Evolutionary conservation across 2,329 filamentous ascomycete species (phyloP), one percentile per base, ranked within the genome.

Genomic region (Penicillium sp.): DNA sequence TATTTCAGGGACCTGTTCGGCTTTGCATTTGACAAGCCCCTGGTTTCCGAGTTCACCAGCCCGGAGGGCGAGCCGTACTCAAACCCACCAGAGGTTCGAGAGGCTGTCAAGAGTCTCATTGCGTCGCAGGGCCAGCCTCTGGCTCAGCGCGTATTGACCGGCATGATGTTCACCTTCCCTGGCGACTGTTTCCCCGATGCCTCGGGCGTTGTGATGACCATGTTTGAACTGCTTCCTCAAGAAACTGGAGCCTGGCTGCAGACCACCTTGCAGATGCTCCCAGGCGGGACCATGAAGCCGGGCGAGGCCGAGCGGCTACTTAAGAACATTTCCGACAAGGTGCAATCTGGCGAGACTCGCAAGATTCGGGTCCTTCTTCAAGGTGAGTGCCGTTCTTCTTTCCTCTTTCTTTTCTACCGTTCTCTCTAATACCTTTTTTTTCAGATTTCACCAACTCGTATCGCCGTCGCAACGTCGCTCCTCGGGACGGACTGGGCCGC

Each of bases 131-230:
- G 94, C 34, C 86, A 90, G 65, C 77, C 85, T 51, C 79, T 99
- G 26, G 86, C 94, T 7, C 93, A 96, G 73, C 88, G 92, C 58
- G 86, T 95, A 52, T 81, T 99, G 76, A 94, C 92, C 1, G 94
- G 94, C 54, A 95, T 99, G 92, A 97, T 99, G 93, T 96, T 96
- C 70, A 95, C 88, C 0, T 99, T 99, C 75, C 95, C 94, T 0
- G 85, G 89, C 41, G 94, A 97, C 71, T 96, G 92, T 74, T 95
- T 97, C 67, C 87, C 92, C 0, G 94, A 99, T 68, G 92, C 91
- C 15, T 96, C 90, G 45, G 92, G 91, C 4, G 90, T 96, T n/a
- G 76, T 99, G 47, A 84, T 99, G 54, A 86, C 87, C 3, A 80
- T 97, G 59, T 96, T 99, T 68, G 88, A 96, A 70, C 77, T 97